These are phyloP conservation scores for Aureobasidium sp. DNA, from an alignment of 2,329 filamentous ascomycete species.

Conservation along the genomic window DNA sequence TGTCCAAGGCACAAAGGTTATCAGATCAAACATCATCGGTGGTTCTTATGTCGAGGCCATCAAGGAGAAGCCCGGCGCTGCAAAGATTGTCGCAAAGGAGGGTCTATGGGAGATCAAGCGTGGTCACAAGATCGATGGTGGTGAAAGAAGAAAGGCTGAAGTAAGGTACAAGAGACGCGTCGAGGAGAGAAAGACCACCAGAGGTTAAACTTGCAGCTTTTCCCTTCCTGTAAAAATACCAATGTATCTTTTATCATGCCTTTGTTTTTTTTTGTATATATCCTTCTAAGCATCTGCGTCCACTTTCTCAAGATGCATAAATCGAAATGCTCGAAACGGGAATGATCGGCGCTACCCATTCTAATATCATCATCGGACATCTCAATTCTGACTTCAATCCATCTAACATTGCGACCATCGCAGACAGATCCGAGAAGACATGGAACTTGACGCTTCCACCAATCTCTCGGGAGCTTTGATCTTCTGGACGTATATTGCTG, in stretches of 20 bases:
- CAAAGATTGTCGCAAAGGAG: conserved; percentile 64
- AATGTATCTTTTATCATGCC: conserved; percentile 2
- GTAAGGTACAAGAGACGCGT: conserved; percentile 79
- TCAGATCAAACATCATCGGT: conserved; percentile 60
- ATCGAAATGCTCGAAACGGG: background rate
- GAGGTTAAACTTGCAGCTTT: conserved; percentile 23
- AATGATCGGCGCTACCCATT: background rate
- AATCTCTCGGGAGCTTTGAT: conserved; percentile 26
- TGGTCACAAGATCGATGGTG: conserved; percentile 90
- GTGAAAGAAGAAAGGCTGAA: conserved; percentile 82
- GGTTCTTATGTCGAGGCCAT: conserved; percentile 68
- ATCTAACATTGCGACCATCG: background rate
- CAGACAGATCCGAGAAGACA: background rate
- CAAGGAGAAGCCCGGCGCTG: conserved; percentile 55
- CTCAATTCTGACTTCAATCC: background rate
- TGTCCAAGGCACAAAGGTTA: conserved; percentile 60
- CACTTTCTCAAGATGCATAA: background rate
- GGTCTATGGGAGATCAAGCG: conserved; percentile 88
- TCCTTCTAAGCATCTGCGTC: background rate
- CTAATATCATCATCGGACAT: background rate
- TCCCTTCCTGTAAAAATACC: background rate
- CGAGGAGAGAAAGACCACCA: conserved; percentile 66
- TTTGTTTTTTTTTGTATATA: background rate
- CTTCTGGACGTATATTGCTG: conserved; percentile 30
- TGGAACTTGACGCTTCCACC: background rate